Conservation (phyloP, 169 alveolate genomes). For the Plasmodium coatneyi region DNA sequence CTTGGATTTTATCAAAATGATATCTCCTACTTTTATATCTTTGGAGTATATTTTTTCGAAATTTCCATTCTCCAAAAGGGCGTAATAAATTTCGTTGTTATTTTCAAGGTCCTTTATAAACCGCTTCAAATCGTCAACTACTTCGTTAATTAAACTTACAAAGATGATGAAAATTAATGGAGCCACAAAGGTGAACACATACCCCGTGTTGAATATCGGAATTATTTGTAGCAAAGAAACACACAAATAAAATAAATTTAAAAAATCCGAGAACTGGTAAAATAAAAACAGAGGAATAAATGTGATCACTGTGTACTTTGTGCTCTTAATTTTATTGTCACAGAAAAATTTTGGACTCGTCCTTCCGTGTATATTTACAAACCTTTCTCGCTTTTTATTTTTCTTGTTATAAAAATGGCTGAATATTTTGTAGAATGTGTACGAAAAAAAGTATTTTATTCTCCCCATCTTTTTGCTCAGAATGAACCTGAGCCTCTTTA, state of each 20-base stretch:
- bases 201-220: slow-evolving; percentile 94
- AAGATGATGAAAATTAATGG: slow-evolving; percentile 95
- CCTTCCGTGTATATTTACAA: slow-evolving; percentile 82
- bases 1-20: slow-evolving; percentile 90
- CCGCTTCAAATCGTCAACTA: slow-evolving; percentile 94
- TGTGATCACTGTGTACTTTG: slow-evolving; percentile 91
- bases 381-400: slow-evolving; percentile 79
- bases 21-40: slow-evolving; percentile 93
- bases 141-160: slow-evolving; percentile 94
- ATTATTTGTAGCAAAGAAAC: slow-evolving; percentile 93
- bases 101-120: slow-evolving; percentile 86
- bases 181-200: slow-evolving; percentile 95
- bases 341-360: slow-evolving; percentile 83
- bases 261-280: slow-evolving; percentile 93
- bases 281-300: slow-evolving; percentile 93
- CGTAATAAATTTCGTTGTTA: slow-evolving; percentile 85
- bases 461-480: slow-evolving; percentile 48
- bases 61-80: slow-evolving; percentile 82
- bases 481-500: slow-evolving; percentile 31
- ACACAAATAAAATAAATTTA: slow-evolving; percentile 94
- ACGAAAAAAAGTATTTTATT: slow-evolving; percentile 61
- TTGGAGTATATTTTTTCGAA: slow-evolving; percentile 85
- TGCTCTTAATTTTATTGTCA: slow-evolving; percentile 89
- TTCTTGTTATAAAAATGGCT: slow-evolving; percentile 78
- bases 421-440: slow-evolving; percentile 30